Percentiles rank a stretch among this genome's conserved stretches.
Conservation (phyloP, 129 eudicot species). For the Arctium minus region DNA sequence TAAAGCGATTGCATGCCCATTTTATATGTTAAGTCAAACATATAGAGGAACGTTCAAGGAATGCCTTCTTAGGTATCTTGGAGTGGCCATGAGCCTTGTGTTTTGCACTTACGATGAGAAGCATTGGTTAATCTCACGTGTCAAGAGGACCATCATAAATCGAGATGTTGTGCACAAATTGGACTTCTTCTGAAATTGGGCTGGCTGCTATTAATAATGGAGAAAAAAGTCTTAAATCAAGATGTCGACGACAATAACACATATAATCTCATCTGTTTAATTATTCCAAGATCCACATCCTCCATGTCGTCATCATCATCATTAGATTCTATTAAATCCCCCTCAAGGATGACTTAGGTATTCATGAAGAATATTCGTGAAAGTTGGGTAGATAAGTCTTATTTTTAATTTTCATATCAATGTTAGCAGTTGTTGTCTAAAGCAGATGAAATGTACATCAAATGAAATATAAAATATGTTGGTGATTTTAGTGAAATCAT, state of each 20-base stretch:
- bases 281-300: not conserved
- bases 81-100: not conserved
- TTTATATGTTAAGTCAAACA: not conserved
- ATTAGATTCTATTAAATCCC: not conserved
- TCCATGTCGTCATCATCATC: not conserved
- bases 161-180: not conserved
- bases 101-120: not conserved
- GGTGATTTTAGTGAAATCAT: too few relatives aligned
- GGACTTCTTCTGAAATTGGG: not conserved
- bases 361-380: not conserved
- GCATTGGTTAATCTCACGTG: not conserved
- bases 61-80: not conserved
- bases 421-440: not conserved
- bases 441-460: not conserved
- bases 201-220: not conserved
- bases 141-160: not conserved
- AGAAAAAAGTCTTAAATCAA: not conserved
- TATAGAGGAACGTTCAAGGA: not conserved
- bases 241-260: not conserved
- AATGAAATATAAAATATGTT: not conserved
- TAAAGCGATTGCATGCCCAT: not conserved
- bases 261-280: not conserved
- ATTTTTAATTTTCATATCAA: not conserved
- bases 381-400: not conserved
- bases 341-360: not conserved